phyloP scores from a whole-genome alignment of 1,284 basidiomycete species.

The Mycosarcoma maydis region DNA sequence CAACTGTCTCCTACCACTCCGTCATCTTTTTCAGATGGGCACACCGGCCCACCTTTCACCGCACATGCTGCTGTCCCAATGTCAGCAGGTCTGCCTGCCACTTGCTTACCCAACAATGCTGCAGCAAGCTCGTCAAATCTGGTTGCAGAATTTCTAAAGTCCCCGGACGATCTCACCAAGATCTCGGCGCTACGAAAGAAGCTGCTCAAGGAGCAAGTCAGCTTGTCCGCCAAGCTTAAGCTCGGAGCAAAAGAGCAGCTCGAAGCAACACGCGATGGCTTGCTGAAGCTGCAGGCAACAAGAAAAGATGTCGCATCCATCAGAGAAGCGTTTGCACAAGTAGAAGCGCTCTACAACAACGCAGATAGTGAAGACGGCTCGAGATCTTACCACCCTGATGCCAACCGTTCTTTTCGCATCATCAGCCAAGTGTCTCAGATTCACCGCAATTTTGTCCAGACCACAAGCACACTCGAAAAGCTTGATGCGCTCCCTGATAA shows the following conservation, averaged over 20 bases:
- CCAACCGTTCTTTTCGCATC: conserved; percentile 51
- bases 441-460: conserved; percentile 92
- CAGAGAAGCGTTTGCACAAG: conserved; percentile 88
- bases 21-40: conserved; percentile 25
- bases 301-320: conserved; percentile 83
- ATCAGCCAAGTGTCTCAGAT: conserved; percentile 82
- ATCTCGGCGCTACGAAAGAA: conserved; percentile 89
- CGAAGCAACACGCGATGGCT: conserved; percentile 86
- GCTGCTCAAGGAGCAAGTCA: conserved; percentile 92
- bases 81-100: conserved; percentile 26
- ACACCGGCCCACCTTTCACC: conserved; percentile 15
- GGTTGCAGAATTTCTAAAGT: conserved; percentile 62
- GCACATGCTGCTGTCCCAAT: conserved; percentile 12
- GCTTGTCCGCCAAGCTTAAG: conserved; percentile 91
- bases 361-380: conserved; percentile 25
- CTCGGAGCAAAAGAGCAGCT: conserved; percentile 93
- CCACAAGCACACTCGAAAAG: conserved; percentile 93
- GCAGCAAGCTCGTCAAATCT: conserved; percentile 32
- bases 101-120: conserved; percentile 12
- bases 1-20: conserved; percentile 8
- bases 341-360: conserved; percentile 75
- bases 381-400: conserved; percentile 28
- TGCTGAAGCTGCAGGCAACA: conserved; percentile 84
- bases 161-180: conserved; percentile 92
- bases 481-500: conserved; percentile 87